Evolutionary conservation across 306 rosid genomes (phyloP), one percentile per base, ranked within the genome.

Genomic region (Glycine soja): DNA sequence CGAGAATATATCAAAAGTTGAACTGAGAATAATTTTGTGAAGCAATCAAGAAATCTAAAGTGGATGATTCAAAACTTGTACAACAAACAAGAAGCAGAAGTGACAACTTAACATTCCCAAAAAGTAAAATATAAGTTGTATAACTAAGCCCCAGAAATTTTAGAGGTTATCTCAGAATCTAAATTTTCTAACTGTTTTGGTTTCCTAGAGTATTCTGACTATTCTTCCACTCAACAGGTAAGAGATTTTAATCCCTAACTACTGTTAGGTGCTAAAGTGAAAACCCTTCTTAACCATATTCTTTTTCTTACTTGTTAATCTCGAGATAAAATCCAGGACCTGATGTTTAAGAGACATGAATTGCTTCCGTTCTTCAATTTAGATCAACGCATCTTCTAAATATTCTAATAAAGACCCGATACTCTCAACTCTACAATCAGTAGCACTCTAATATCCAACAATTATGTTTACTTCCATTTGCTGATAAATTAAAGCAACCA

Each of bases 31-130:
- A 38, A 34, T 30, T 56, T 45, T 43, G 15, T 13, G 18, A 43
- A 78, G 34, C 53, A 40, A 43, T 66, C 72, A 42, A 67, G 68
- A 13, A 45, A 53, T 42, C 6, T 30, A 46, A 70, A 70, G 57
- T 15, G 53, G 43, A 19, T 12, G 30, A 70, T 32, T 57, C 43
- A 57, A 38, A 58, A 79, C 51, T 24, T 69, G 34, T 45, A 67
- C 58, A 46, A 15, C 54, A 45, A 56, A 30, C 76, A 62, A 56
- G 38, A 54, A 54, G 4, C 3, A 66, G 34, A 67, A 57, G 69
- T 40, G 18, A 13, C 61, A 43, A n/a, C 6, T 38, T 18, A 30
- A 42, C 68, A 45, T 43, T 70, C 68, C 50, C 13, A 19, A 69
- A 68, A 68, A 8, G 13, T 32, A 15, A 57, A 9, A 1, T 24